Conservation (phyloP, 164 flowering plant genomes). For the Chloranthus sessilifolius region DNA sequence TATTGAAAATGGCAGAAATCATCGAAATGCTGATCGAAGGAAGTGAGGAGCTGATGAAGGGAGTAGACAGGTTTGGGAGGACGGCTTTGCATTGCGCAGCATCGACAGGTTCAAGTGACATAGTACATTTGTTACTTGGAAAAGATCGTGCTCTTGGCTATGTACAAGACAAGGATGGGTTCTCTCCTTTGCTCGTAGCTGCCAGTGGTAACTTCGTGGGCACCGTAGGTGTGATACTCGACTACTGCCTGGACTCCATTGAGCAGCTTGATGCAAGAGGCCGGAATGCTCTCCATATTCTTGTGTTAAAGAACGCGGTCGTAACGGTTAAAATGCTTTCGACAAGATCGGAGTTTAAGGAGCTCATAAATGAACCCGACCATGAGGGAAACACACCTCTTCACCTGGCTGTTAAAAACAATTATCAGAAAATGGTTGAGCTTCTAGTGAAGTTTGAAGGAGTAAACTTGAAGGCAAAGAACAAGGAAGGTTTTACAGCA, state of each 20-base stretch:
- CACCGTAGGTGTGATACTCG: not conserved
- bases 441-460: not conserved
- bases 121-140: not conserved
- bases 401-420: slow-evolving; percentile 16
- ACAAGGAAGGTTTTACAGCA: slow-evolving; percentile 15
- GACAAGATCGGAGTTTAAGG: not conserved
- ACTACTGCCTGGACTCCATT: not conserved
- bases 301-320: not conserved
- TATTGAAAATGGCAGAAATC: too few species aligned
- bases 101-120: not conserved
- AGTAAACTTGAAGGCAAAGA: slow-evolving; percentile 5
- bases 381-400: slow-evolving; percentile 15
- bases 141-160: not conserved
- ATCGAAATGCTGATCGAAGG: too few species aligned
- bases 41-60: not conserved
- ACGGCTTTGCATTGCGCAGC: slow-evolving; percentile 9
- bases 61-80: not conserved
- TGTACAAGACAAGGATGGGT: not conserved
- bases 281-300: slow-evolving; percentile 9
- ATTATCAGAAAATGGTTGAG: slow-evolving; percentile 3
- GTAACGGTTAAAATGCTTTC: not conserved
- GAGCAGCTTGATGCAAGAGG: slow-evolving; percentile 2
- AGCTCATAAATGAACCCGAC: slow-evolving; percentile 2
- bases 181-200: slow-evolving; percentile 2
- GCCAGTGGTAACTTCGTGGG: not conserved